Conservation (phyloP, 2,329 filamentous ascomycete genomes). For the Exophiala sp. region DNA sequence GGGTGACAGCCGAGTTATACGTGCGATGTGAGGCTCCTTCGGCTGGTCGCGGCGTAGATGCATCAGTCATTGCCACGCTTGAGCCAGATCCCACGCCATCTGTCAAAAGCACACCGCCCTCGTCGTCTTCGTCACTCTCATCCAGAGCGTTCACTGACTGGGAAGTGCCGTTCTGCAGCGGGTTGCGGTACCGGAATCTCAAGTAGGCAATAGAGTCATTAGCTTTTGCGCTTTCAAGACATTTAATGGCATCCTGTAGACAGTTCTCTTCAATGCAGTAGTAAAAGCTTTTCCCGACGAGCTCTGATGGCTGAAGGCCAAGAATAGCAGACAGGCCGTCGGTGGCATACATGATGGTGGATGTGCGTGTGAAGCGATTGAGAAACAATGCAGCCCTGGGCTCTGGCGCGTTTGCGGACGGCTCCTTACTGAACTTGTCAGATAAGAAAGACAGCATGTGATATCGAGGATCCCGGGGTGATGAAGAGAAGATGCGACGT, state of each 20-base stretch:
- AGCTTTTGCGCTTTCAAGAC: conserved; percentile 76
- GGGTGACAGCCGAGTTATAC: background rate
- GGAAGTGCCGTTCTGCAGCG: conserved; percentile 49
- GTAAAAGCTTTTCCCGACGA: conserved; percentile 76
- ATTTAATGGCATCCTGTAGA: conserved; percentile 67
- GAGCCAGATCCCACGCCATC: conserved; percentile 24
- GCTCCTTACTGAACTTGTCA: conserved; percentile 58
- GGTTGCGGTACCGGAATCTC: conserved; percentile 77
- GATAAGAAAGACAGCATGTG: conserved; percentile 85
- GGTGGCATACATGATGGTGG: conserved; percentile 82
- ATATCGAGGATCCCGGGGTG: conserved; percentile 75
- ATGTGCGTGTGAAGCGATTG: conserved; percentile 75
- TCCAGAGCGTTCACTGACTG: conserved; percentile 43
- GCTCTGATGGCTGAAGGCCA: conserved; percentile 61
- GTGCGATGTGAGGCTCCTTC: background rate
- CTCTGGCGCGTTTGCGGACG: conserved; percentile 59
- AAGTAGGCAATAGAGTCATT: conserved; percentile 89
- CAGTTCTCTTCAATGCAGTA: conserved; percentile 77
- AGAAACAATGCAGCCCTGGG: conserved; percentile 77
- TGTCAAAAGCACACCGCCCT: conserved; percentile 44
- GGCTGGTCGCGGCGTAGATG: conserved; percentile 13
- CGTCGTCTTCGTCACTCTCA: conserved; percentile 43
- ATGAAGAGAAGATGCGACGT: conserved; percentile 72
- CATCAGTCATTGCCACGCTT: conserved; percentile 36
- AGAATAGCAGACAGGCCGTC: conserved; percentile 69